Evolutionary conservation across 2,329 filamentous ascomycete species (phyloP), one percentile per base, ranked within the genome.

Genomic region (Dactylellina cionopaga): DNA sequence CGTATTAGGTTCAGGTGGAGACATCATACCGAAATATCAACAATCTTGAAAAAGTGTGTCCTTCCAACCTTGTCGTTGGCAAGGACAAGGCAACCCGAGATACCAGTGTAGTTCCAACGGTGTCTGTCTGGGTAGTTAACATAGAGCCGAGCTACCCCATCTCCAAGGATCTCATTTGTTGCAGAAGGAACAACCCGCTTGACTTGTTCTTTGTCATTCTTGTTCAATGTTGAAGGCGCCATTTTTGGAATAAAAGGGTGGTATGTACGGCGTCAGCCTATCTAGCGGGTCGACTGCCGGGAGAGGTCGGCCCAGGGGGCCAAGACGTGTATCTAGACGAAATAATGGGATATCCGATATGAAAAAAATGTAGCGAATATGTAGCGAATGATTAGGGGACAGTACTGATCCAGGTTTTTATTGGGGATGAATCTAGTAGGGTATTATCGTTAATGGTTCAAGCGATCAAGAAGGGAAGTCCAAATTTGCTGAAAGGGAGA

Each of bases 11-110:
- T 1, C 49, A 22, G n/a, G 5, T 2, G 17, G 9, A 27, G 25
- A 75, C 29, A 84, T 89, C 65, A 79, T 85, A 96, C 92, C 80
- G 92, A 97, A 64, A 99, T 89, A 80, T 99, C 95, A 55, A 99
- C 95, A 82, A 99, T 84, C 84, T 99, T 99, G 76, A 99, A 84
- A 92, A 94, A 99, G 82, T 93, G 96, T 0, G 95, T 97, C 80
- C 96, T 90, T 75, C 95, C 95, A 25, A 98, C 92, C 37, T 96
- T 83, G 80, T 99, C 95, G 80, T 98, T 96, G 76, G 92, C 90
- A 75, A 99, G 87, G 58, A 97, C 94, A 33, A 89, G 87, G 54
- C 95, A 95, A 58, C 95, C 95, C 80, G 98, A 95, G 46, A 98
- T 82, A 11, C 94, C 95, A 0, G 94, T 96, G 80, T 94, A 96